phyloP scores from a whole-genome alignment of 2,329 filamentous ascomycete genomes.

The Talaromyces amestolkiae region DNA sequence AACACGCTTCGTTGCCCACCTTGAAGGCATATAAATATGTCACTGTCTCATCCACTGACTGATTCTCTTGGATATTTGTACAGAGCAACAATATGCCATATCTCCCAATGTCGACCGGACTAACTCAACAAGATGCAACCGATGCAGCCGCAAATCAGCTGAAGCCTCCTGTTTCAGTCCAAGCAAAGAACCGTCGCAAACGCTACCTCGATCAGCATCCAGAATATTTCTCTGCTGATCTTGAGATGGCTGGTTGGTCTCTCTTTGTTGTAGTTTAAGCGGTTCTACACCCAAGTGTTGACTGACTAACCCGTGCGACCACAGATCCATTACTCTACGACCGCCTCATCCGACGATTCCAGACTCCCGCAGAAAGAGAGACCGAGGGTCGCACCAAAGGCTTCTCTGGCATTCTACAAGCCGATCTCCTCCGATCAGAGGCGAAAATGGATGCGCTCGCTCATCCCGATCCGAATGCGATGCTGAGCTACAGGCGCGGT shows the following conservation, averaged over 20 bases:
- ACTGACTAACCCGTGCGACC: slow-evolving; percentile 27
- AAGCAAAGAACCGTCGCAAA: slow-evolving; percentile 71
- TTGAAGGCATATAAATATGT: neutral
- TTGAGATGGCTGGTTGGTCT: slow-evolving; percentile 60
- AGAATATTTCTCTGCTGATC: slow-evolving; percentile 65
- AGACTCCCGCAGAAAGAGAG: slow-evolving; percentile 69
- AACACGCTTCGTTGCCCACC: neutral
- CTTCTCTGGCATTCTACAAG: slow-evolving; percentile 74
- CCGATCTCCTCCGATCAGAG: slow-evolving; percentile 73
- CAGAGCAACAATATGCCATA: slow-evolving; percentile 14
- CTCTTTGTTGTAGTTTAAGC: slow-evolving; percentile 22
- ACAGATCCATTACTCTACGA: slow-evolving; percentile 79
- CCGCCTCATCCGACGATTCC: slow-evolving; percentile 72
- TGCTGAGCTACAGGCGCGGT: slow-evolving; percentile 51
- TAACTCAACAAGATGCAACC: neutral
- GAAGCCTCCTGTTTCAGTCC: slow-evolving; percentile 46
- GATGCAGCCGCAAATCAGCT: slow-evolving; percentile 13
- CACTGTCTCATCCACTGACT: neutral
- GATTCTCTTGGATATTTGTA: neutral
- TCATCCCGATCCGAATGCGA: slow-evolving; percentile 52
- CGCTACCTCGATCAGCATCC: slow-evolving; percentile 72
- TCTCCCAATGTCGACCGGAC: slow-evolving; percentile 13
- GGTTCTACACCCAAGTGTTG: neutral
- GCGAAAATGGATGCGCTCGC: slow-evolving; percentile 65
- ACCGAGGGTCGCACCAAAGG: slow-evolving; percentile 71